A percentile compares a stretch with the other conserved stretches of the same genome.
Evolutionary conservation across 1,284 basidiomycete genomes (phyloP).

Genomic region (Sanghuangporus weigelae): DNA sequence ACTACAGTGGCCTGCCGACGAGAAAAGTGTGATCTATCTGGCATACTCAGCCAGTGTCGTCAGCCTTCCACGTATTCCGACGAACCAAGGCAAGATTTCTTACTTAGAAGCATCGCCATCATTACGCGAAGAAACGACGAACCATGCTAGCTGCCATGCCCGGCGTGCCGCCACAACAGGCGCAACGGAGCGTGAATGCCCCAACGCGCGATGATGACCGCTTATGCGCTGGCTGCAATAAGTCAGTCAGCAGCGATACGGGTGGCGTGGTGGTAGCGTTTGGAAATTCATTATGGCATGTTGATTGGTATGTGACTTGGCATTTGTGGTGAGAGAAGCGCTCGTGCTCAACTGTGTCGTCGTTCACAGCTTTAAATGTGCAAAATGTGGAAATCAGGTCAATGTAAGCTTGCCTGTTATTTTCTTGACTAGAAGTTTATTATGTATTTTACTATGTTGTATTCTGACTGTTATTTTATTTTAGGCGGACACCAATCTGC

Average conservation of each 20-base stretch:
- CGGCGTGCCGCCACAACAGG: constrained; percentile 8
- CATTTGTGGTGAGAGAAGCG: constrained; percentile 3
- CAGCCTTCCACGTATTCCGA: too few relatives aligned
- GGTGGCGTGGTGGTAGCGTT: constrained; percentile 90
- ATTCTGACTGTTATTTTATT: neutral
- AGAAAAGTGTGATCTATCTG: too few relatives aligned
- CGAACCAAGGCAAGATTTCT: neutral
- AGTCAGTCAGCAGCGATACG: constrained; percentile 76
- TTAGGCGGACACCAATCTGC: constrained; percentile 83
- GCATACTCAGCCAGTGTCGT: too few relatives aligned
- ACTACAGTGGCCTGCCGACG: too few relatives aligned
- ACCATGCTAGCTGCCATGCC: constrained; percentile 16
- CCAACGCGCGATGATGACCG: constrained; percentile 43
- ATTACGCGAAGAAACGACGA: neutral
- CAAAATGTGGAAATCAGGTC: constrained; percentile 75
- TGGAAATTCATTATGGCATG: constrained; percentile 48
- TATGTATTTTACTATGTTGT: neutral
- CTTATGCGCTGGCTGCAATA: constrained; percentile 81
- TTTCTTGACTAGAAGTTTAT: neutral
- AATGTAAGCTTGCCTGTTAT: constrained; percentile 36
- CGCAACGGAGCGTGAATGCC: constrained; percentile 6
- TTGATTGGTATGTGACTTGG: constrained; percentile 20
- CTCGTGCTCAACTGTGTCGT: neutral
- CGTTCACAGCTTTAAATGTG: constrained; percentile 68
- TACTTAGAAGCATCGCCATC: neutral